Evolutionary conservation across 2,329 filamentous ascomycete genomes (phyloP).

Genomic region (Zasmidium citrigriseum): DNA sequence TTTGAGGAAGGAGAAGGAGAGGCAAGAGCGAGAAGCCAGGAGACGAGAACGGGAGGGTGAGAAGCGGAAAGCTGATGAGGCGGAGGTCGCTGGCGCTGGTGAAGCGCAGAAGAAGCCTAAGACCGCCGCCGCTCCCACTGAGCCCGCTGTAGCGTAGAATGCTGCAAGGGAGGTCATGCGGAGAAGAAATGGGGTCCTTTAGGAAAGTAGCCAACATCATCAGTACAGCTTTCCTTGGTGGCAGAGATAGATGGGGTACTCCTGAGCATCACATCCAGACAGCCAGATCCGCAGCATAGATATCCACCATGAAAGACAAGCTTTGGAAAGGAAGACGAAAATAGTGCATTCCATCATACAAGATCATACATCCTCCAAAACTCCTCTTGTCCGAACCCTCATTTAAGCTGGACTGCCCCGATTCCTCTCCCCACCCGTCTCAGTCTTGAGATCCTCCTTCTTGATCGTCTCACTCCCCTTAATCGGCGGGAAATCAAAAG

Average conservation of each 20-base stretch:
- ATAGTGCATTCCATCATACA: neutral
- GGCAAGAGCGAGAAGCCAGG: constrained; percentile 59
- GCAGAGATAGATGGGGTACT: neutral
- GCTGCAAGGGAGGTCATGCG: neutral
- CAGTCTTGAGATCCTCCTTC: constrained; percentile 49
- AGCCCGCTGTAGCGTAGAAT: constrained; percentile 6
- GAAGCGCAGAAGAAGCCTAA: constrained; percentile 30
- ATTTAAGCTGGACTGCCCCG: constrained; percentile 42
- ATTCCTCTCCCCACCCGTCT: constrained; percentile 51
- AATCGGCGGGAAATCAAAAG: constrained; percentile 62
- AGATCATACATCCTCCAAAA: neutral
- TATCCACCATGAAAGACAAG: neutral
- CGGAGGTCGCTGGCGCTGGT: constrained; percentile 6
- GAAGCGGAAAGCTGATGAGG: constrained; percentile 35
- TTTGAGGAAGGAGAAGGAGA: constrained; percentile 83
- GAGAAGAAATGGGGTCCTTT: neutral
- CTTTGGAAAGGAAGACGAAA: neutral
- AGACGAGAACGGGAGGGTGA: constrained; percentile 48
- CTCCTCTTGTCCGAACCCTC: too few relatives aligned
- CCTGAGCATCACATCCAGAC: neutral
- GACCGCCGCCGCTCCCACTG: constrained; percentile 10
- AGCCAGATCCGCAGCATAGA: neutral
- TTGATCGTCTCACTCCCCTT: constrained; percentile 58
- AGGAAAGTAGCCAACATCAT: too few relatives aligned
- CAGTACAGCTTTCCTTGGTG: too few relatives aligned